Evolutionary conservation across 106 monocot genomes (phyloP).

Genomic region (Apostasia ramifera): DNA sequence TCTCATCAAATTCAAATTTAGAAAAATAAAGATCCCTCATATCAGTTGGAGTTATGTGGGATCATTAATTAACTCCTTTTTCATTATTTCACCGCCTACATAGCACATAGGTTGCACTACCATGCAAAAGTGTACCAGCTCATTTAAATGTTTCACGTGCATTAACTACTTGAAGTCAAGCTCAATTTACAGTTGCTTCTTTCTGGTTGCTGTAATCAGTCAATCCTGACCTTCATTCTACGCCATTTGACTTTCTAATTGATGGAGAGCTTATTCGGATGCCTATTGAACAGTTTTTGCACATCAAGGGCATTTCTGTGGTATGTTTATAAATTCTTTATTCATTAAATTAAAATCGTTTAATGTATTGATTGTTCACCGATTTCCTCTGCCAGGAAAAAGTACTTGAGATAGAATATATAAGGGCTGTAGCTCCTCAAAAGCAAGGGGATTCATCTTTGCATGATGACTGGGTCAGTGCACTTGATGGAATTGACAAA

Average conservation of each 20-base stretch:
- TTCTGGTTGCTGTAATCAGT: slow-evolving; percentile 19
- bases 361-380: too few species aligned
- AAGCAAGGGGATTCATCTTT: slow-evolving; percentile 58
- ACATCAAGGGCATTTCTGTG: slow-evolving; percentile 78
- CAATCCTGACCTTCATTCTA: slow-evolving; percentile 31
- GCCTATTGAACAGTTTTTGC: slow-evolving; percentile 69
- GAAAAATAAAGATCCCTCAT: too few species aligned
- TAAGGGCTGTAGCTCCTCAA: slow-evolving; percentile 56
- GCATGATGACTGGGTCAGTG: slow-evolving; percentile 97
- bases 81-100: too few species aligned
- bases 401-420: slow-evolving; percentile 85
- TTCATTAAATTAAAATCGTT: too few species aligned
- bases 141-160: slow-evolving; percentile 1
- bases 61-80: too few species aligned
- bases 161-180: background rate
- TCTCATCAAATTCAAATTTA: too few species aligned
- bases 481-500: slow-evolving; percentile 73
- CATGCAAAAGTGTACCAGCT: too few species aligned
- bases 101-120: too few species aligned
- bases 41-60: too few species aligned
- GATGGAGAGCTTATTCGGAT: slow-evolving; percentile 82
- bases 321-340: slow-evolving; percentile 47
- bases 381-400: too few species aligned
- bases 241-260: slow-evolving; percentile 85
- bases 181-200: background rate